phyloP scores from a whole-genome alignment of 768 basidiomycete species.

The Suillus hirtellus region DNA sequence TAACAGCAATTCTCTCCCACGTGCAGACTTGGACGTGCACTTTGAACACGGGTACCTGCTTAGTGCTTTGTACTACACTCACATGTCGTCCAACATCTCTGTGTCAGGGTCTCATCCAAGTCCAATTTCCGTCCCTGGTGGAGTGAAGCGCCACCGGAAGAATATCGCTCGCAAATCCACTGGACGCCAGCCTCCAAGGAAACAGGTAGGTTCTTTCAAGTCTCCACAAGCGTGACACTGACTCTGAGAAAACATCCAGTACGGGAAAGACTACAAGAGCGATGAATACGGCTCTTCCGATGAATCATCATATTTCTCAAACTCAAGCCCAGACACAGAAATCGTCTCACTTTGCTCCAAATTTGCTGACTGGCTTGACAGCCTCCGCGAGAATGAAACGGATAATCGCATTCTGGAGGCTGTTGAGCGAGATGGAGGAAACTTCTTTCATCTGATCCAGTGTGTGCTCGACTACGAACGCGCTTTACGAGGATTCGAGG shows the following conservation, averaged over 20 bases:
- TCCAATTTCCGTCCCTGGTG: not conserved
- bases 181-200: constrained; percentile 3
- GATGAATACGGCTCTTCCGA: not conserved
- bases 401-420: constrained; percentile 12
- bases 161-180: constrained; percentile 4
- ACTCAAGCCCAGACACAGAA: not conserved
- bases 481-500: constrained; percentile 14
- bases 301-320: not conserved
- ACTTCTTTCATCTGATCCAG: constrained; percentile 21
- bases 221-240: not conserved
- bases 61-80: not conserved
- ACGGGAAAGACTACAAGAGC: not conserved
- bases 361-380: constrained; percentile 1
- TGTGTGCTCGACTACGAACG: constrained; percentile 22
- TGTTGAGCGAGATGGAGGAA: constrained; percentile 25
- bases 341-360: not conserved
- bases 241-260: not conserved
- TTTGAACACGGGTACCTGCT: not conserved
- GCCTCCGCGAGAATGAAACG: not conserved
- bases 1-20: not conserved
- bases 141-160: not conserved
- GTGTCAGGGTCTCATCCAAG: not conserved
- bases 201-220: not conserved
- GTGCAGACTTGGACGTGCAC: not conserved
- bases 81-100: not conserved